phyloP scores from a whole-genome alignment of 2,329 filamentous ascomycete species.

The Penicillium sp. region DNA sequence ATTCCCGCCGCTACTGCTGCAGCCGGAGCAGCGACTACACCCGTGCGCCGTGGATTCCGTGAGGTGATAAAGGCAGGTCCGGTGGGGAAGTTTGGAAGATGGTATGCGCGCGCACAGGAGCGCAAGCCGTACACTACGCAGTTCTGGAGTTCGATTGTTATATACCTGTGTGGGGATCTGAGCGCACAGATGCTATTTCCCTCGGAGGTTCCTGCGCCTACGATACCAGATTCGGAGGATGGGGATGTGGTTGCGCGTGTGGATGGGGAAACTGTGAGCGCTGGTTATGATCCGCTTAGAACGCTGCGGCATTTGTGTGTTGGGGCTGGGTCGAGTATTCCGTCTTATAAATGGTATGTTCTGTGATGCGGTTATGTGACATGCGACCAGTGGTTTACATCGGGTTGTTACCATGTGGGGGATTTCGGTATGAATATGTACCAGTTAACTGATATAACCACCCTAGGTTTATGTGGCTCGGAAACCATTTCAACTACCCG shows the following conservation, averaged over 20 bases:
- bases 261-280: conserved; percentile 19
- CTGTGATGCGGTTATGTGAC: neutral
- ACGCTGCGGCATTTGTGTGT: conserved; percentile 72
- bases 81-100: conserved; percentile 35
- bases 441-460: neutral
- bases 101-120: conserved; percentile 69
- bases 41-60: conserved; percentile 24
- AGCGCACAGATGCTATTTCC: conserved; percentile 68
- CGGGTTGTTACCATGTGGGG: neutral
- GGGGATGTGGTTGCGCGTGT: conserved; percentile 38
- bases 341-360: conserved; percentile 74
- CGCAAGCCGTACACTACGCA: conserved; percentile 76
- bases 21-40: conserved; percentile 24
- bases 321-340: conserved; percentile 70
- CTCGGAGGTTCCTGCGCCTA: conserved; percentile 28
- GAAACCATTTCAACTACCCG: conserved; percentile 77
- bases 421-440: neutral
- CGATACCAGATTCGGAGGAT: conserved; percentile 21
- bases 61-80: conserved; percentile 32
- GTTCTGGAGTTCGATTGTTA: conserved; percentile 68
- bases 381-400: neutral
- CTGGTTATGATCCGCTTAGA: conserved; percentile 63
- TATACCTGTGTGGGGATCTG: conserved; percentile 76
- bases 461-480: conserved; percentile 73
- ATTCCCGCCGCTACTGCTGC: conserved; percentile 21